Evolutionary conservation across 108 stramenopile species (phyloP).

Genomic region (Aurantiochytrium sp.): DNA sequence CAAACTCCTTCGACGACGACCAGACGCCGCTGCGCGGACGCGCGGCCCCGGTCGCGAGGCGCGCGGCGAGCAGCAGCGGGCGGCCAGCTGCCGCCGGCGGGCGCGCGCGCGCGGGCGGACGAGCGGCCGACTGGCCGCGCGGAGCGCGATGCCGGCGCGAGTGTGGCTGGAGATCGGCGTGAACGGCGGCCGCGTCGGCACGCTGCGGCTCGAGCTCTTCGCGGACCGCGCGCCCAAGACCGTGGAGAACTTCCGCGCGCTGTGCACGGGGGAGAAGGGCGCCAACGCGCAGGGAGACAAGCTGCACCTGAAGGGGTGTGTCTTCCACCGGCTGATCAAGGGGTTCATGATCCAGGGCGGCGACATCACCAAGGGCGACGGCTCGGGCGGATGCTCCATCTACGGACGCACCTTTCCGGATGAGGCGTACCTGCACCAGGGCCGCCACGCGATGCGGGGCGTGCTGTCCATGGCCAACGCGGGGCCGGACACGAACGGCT

Average conservation of each 20-base stretch:
- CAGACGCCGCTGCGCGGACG: no score
- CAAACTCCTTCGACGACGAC: no score
- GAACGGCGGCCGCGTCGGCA: conserved; percentile 64
- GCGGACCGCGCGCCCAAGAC: conserved; percentile 86
- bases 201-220: conserved; percentile 78
- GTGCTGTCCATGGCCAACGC: conserved; percentile 61
- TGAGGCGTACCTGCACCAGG: conserved; percentile 63
- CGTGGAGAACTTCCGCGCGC: conserved; percentile 75
- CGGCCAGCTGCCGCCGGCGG: no score
- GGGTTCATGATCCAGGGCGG: conserved; percentile 85
- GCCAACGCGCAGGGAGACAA: conserved; percentile 64
- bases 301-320: conserved; percentile 79
- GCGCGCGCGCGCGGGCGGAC: no score
- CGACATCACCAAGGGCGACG: conserved; percentile 78
- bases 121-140: no score
- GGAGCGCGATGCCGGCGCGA: not conserved
- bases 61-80: no score
- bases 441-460: conserved; percentile 63
- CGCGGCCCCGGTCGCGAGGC: no score
- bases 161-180: conserved; percentile 44
- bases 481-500: conserved; percentile 50
- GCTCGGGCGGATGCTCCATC: conserved; percentile 64
- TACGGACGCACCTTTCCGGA: conserved; percentile 65
- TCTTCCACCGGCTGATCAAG: conserved; percentile 93
- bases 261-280: conserved; percentile 79